Conservation (phyloP, 352 stramenopile genomes). For the Hyphochytrium catenoides region DNA sequence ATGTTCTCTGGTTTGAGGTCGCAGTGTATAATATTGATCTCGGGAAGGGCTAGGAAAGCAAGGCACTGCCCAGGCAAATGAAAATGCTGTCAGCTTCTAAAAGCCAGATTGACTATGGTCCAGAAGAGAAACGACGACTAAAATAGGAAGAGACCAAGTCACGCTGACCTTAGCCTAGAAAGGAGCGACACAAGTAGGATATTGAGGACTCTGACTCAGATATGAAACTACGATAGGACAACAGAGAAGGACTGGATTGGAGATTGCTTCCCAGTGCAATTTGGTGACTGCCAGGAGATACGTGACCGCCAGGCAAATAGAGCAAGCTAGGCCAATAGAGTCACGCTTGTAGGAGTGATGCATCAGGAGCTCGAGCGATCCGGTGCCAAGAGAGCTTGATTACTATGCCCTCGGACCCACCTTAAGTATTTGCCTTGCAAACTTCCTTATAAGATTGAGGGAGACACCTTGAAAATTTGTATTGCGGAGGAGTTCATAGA, state of each 20-base stretch:
- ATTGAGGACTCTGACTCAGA: no score
- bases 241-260: no score
- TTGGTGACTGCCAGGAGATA: no score
- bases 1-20: slow-evolving; percentile 99
- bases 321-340: no score
- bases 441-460: slow-evolving; percentile 81
- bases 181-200: no score
- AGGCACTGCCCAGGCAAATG: slow-evolving; percentile 23
- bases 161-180: no score
- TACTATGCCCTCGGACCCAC: slow-evolving; percentile 7
- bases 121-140: slow-evolving; percentile 12
- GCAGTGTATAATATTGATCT: slow-evolving; percentile 94
- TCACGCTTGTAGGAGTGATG: not conserved
- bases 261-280: no score
- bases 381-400: slow-evolving; percentile 15
- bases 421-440: slow-evolving; percentile 83
- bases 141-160: no score
- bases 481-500: slow-evolving; percentile 89
- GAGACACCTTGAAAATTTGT: slow-evolving; percentile 73
- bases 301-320: no score
- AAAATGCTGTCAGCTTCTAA: slow-evolving; percentile 8
- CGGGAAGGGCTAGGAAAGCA: slow-evolving; percentile 55
- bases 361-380: not conserved
- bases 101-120: slow-evolving; percentile 8
- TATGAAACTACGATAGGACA: no score